phyloP scores from a whole-genome alignment of 1,284 basidiomycete species.

The Phenoliferia sp. region DNA sequence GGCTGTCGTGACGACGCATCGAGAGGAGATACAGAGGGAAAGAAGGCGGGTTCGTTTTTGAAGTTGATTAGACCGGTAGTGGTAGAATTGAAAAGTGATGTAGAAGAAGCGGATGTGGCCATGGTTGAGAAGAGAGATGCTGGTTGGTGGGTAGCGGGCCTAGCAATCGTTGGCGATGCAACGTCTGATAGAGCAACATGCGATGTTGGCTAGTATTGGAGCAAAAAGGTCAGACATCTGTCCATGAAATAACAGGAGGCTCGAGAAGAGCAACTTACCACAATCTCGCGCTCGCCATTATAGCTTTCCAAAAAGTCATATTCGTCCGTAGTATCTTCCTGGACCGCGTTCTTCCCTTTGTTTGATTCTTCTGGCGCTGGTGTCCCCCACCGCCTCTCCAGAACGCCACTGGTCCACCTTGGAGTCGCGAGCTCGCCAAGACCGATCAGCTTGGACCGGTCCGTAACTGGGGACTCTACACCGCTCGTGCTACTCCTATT shows the following conservation, averaged over 20 bases:
- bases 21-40: not conserved
- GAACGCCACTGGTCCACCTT: conserved; percentile 59
- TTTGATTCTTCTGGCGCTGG: not conserved
- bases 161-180: conserved; percentile 6
- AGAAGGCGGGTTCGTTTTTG: not conserved
- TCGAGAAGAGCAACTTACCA: not conserved
- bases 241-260: not conserved
- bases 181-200: not conserved
- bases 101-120: not conserved
- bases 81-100: conserved; percentile 6
- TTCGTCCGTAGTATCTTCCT: conserved; percentile 1
- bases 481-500: conserved; percentile 1
- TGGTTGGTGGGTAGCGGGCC: conserved; percentile 7
- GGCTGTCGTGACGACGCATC: too few relatives aligned
- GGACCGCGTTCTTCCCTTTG: not conserved
- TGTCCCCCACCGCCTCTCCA: conserved; percentile 29
- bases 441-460: conserved; percentile 81
- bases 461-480: conserved; percentile 69
- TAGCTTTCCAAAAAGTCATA: conserved; percentile 9
- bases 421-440: conserved; percentile 98
- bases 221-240: not conserved
- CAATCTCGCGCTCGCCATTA: not conserved
- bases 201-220: not conserved
- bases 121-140: conserved; percentile 2
- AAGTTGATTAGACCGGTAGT: conserved; percentile 19